A percentile compares a stretch with the other conserved stretches of the same genome.
Conservation (phyloP, 495 filamentous ascomycete species). For the Cladorrhinum samala region DNA sequence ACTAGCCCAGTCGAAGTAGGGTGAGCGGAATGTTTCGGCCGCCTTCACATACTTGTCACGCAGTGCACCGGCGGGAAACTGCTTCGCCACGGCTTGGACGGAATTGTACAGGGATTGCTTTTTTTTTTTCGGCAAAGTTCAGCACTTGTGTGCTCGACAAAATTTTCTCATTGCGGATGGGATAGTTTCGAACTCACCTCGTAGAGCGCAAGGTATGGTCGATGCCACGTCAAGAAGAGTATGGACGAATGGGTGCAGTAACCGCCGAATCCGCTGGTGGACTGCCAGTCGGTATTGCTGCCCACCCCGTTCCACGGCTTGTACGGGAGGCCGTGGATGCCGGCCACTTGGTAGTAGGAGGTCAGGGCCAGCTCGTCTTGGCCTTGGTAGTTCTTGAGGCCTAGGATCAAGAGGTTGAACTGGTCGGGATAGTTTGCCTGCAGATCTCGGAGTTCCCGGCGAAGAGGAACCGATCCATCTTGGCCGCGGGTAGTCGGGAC, state of each 20-base stretch:
- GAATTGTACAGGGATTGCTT: conserved; percentile 51
- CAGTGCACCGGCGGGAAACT: conserved; percentile 43
- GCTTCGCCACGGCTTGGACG: conserved; percentile 42
- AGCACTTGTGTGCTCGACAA: too few relatives aligned
- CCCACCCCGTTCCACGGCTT: conserved; percentile 34
- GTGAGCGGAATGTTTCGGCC: conserved; percentile 43
- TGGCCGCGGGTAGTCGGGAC: conserved; percentile 20
- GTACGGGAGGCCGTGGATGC: conserved; percentile 43
- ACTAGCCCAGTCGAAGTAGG: conserved; percentile 55
- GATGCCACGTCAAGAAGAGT: conserved; percentile 63
- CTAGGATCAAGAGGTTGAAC: conserved; percentile 28
- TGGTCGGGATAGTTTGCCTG: conserved; percentile 26
- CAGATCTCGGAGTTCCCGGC: conserved; percentile 26
- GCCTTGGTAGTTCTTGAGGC: conserved; percentile 19
- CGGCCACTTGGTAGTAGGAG: conserved; percentile 36
- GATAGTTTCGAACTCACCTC: too few relatives aligned
- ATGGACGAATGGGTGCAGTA: conserved; percentile 63
- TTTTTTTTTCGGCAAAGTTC: too few relatives aligned
- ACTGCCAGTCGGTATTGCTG: conserved; percentile 22
- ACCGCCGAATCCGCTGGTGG: conserved; percentile 35
- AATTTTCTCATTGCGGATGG: too few relatives aligned
- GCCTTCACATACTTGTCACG: conserved; percentile 36
- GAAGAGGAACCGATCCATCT: conserved; percentile 22
- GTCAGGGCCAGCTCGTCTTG: conserved; percentile 12
- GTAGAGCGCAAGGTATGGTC: conserved; percentile 53